Base-by-base conservation (phyloP, 108 stramenopile genomes). In the Cylindrotheca closterium region DNA sequence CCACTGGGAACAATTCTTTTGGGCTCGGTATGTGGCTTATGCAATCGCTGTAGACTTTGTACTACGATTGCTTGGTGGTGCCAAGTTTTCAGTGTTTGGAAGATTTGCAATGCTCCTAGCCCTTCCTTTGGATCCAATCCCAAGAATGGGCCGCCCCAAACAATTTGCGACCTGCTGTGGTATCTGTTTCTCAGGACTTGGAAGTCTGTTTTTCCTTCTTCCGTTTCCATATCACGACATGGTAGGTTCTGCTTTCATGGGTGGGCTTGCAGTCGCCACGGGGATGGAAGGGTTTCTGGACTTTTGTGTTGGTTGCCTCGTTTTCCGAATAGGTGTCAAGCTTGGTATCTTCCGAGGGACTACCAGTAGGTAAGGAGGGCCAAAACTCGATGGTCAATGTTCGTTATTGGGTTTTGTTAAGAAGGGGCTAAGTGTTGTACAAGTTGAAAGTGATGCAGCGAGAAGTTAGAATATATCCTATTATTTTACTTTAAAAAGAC, bases 121-220 rank as follows among this genome's bases (percentile, higher is more conserved):
- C 2, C 45, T n/a, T 18, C 57, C 57, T 2, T 51, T 59, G 3
- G 24, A 62, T 5, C 75, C 75, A 21, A 30, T 65, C 5, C 64
- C 64, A 17, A 31, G 59, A 7, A 68, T 56, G 26, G 75, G 75
- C 19, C 60, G 63, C 1, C 69, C 69, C 27, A 77, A 77, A 32
- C 75, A 77, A 51, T 70, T 77, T 51, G 69, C 75, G 12, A 27
- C 75, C 26, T 34, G 65, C 30, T 65, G 63, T 32, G 75, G 75
- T 25, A 17, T 60, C 51, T 42, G 54, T 24, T 70, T 77, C 30
- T 47, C 60, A 4, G 18, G 33, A 7, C 4, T 70, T 1, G 69
- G 55, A 30, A 58, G 55, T 32, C 19, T 77, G 31, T 70, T 77
- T 59, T 77, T 58, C 63, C 52, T 70, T 55, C 21, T 65, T 2